phyloP scores from a whole-genome alignment of 139 green algal genomes.

The Asterochloris sp. region DNA sequence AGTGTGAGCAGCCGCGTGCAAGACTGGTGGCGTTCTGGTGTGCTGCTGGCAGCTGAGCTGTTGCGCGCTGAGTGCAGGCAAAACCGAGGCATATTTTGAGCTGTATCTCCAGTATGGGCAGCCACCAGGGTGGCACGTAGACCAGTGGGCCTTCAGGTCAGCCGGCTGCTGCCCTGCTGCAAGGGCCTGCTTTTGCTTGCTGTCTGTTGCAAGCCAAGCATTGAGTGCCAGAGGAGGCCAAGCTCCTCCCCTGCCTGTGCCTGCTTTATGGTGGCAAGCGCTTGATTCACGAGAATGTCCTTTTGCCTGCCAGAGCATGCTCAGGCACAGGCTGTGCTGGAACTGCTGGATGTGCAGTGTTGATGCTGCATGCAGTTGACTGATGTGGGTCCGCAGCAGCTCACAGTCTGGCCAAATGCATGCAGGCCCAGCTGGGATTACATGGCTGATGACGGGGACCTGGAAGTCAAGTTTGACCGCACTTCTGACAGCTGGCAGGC shows the following conservation, averaged over 20 bases:
- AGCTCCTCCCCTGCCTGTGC: neutral
- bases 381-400: too few relatives aligned
- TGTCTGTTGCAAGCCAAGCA: neutral
- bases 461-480: conserved; percentile 22
- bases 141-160: conserved; percentile 18
- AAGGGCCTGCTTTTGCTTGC: neutral
- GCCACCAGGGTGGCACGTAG: conserved; percentile 18
- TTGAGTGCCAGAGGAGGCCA: neutral
- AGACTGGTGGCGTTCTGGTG: neutral
- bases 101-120: conserved; percentile 20
- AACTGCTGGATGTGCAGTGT: neutral
- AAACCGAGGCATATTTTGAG: neutral
- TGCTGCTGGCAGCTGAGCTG: too few relatives aligned
- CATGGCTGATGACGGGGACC: conserved; percentile 7
- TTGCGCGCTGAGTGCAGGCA: conserved; percentile 1
- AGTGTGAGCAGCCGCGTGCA: neutral
- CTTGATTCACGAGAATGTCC: too few relatives aligned
- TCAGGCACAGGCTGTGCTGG: neutral
- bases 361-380: neutral
- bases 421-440: conserved; percentile 9
- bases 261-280: neutral
- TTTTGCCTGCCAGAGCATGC: neutral
- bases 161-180: neutral
- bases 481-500: conserved; percentile 1
- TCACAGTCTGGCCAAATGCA: neutral